These are phyloP conservation scores for Cryptosporidium sp. DNA, from an alignment of 169 alveolate genomes.

Conservation along the genomic window DNA sequence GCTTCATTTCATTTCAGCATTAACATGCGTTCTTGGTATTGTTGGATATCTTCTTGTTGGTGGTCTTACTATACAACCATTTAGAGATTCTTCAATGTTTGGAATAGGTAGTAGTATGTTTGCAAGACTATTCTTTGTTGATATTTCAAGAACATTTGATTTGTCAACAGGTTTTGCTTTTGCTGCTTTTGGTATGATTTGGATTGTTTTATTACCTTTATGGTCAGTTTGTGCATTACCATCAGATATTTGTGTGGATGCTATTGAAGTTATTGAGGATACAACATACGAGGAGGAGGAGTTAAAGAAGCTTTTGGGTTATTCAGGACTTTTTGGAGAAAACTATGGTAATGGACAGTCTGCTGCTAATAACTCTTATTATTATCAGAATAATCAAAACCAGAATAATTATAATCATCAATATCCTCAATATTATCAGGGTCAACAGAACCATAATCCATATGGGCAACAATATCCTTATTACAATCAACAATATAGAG, in stretches of 20 bases:
- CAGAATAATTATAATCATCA: conserved; percentile 8
- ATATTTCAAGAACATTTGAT: conserved; percentile 68
- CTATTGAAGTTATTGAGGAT: conserved; percentile 45
- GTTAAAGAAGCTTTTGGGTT: conserved; percentile 34
- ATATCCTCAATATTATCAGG: conserved; percentile 18
- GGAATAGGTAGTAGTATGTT: conserved; percentile 71
- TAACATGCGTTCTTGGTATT: conserved; percentile 60
- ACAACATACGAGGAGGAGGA: conserved; percentile 34
- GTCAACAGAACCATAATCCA: not conserved
- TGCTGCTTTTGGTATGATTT: conserved; percentile 76
- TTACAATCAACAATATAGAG: conserved; percentile 60
- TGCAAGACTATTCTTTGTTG: conserved; percentile 70
- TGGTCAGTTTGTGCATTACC: conserved; percentile 76
- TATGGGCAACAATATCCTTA: conserved; percentile 23
- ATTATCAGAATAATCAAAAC: not conserved
- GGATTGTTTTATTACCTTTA: conserved; percentile 58
- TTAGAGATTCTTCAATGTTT: conserved; percentile 73
- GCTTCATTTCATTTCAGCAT: conserved; percentile 69
- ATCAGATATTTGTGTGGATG: conserved; percentile 58
- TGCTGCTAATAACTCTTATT: conserved; percentile 10
- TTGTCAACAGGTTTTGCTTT: conserved; percentile 75
- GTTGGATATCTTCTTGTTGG: conserved; percentile 75
- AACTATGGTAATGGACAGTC: not conserved
- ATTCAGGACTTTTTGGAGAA: conserved; percentile 2
- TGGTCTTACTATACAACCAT: conserved; percentile 67